These are phyloP conservation scores for Murraya koenigii DNA, from an alignment of 345 rosid species.

Conservation along the genomic window DNA sequence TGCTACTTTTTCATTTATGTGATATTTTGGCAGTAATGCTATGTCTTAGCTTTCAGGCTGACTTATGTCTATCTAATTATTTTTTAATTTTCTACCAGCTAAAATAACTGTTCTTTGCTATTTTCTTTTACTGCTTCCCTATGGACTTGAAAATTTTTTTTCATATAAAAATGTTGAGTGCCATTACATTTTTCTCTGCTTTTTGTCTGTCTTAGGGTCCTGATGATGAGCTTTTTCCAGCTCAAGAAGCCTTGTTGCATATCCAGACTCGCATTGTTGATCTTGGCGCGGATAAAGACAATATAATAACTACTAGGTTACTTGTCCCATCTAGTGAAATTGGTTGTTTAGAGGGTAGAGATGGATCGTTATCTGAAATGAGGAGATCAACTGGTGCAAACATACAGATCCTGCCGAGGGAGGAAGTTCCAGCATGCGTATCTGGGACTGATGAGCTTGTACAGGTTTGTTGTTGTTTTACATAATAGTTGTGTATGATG, in stretches of 20 bases:
- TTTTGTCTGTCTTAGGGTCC: slow-evolving; percentile 58
- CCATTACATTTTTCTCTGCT: slow-evolving; percentile 21
- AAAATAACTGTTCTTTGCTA: neutral
- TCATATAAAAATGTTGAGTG: neutral
- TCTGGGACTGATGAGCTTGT: slow-evolving; percentile 66
- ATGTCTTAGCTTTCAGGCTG: neutral
- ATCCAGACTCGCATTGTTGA: slow-evolving; percentile 86
- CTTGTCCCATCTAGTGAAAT: slow-evolving; percentile 72
- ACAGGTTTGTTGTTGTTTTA: slow-evolving; percentile 53
- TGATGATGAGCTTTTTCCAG: slow-evolving; percentile 94
- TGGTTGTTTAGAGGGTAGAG: slow-evolving; percentile 85
- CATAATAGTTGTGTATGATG: slow-evolving; percentile 12
- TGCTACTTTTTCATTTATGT: slow-evolving; percentile 6
- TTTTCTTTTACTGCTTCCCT: neutral
- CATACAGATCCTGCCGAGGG: slow-evolving; percentile 67
- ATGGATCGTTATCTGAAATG: slow-evolving; percentile 71
- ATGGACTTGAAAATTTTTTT: neutral
- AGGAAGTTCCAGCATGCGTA: slow-evolving; percentile 58
- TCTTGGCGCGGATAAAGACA: slow-evolving; percentile 71
- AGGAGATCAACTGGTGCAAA: slow-evolving; percentile 75
- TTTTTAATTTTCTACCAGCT: slow-evolving; percentile 2
- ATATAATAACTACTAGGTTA: slow-evolving; percentile 65
- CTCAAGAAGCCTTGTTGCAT: slow-evolving; percentile 97
- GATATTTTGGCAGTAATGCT: neutral
- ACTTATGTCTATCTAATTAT: neutral